Conservation (phyloP, 495 filamentous ascomycete genomes). For the Xylaria bambusicola region DNA sequence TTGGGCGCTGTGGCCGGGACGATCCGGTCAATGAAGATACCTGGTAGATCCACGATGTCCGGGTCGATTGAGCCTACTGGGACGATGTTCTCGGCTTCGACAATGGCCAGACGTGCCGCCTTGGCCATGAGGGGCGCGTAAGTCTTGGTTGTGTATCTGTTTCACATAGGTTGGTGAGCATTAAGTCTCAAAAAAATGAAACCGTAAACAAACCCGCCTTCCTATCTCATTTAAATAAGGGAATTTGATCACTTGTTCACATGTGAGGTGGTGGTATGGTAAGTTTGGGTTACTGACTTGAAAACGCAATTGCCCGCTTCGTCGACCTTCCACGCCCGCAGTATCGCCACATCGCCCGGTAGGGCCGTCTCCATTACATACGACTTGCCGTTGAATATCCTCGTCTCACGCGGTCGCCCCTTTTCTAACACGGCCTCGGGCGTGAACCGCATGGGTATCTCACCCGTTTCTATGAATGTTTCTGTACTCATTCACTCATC, state of each 20-base stretch:
- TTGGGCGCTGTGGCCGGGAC: conserved; percentile 58
- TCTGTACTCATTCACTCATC: conserved; percentile 27
- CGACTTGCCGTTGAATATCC: conserved; percentile 58
- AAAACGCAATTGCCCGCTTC: conserved; percentile 65
- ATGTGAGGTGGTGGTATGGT: not conserved
- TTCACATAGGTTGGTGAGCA: conserved; percentile 2
- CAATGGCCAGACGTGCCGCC: conserved; percentile 62
- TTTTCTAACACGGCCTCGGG: conserved; percentile 56
- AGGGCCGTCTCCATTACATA: conserved; percentile 67
- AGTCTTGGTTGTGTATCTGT: conserved; percentile 61
- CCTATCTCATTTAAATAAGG: too few species aligned
- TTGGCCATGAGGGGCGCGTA: conserved; percentile 63
- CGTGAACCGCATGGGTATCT: conserved; percentile 58
- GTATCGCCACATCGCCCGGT: conserved; percentile 62
- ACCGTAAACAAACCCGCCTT: too few species aligned
- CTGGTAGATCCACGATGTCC: conserved; percentile 60
- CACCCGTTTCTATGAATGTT: conserved; percentile 62
- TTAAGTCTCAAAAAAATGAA: not conserved
- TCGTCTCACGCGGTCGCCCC: conserved; percentile 57
- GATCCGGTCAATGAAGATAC: conserved; percentile 65
- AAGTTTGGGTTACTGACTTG: conserved; percentile 35
- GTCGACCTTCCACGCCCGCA: conserved; percentile 66
- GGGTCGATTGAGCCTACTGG: conserved; percentile 59
- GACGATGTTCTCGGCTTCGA: conserved; percentile 70
- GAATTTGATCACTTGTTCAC: too few species aligned